These are phyloP conservation scores for Chaetoceros tenuissimus DNA, from an alignment of 108 stramenopile species.

Conservation along the genomic window DNA sequence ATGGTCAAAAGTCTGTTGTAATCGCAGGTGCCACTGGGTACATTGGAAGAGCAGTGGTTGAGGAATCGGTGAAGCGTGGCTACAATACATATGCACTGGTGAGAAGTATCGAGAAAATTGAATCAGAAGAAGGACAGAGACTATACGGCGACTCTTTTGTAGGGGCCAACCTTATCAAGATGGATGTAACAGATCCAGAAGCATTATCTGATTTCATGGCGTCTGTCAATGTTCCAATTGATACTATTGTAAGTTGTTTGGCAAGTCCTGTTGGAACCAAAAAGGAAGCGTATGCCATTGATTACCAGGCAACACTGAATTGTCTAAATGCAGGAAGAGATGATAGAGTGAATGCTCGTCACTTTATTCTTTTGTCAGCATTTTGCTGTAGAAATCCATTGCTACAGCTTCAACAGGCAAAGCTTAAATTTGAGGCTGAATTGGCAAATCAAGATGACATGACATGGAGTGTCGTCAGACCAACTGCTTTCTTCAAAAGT, in stretches of 20 bases:
- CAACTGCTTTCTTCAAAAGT: conserved; percentile 85
- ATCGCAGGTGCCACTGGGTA: conserved; percentile 52
- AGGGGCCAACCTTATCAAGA: conserved; percentile 30
- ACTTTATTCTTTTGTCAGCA: conserved; percentile 70
- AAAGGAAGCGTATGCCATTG: conserved; percentile 54
- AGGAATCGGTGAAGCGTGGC: conserved; percentile 36
- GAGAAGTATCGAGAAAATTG: conserved; percentile 9
- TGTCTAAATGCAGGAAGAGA: conserved; percentile 46
- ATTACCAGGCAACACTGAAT: conserved; percentile 74
- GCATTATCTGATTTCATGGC: conserved; percentile 15
- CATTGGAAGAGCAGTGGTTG: conserved; percentile 46
- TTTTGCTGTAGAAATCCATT: conserved; percentile 75
- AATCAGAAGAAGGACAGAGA: conserved; percentile 18
- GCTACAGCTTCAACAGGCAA: conserved; percentile 79
- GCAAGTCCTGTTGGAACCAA: conserved; percentile 70
- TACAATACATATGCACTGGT: conserved; percentile 45
- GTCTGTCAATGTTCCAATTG: conserved; percentile 3
- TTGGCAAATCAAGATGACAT: conserved; percentile 27
- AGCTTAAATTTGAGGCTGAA: conserved; percentile 55
- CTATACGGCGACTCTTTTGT: conserved; percentile 33
- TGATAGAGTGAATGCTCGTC: conserved; percentile 26
- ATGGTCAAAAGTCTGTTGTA: conserved; percentile 26
- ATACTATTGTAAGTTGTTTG: conserved; percentile 54
- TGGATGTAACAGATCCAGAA: conserved; percentile 32
- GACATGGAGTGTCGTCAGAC: conserved; percentile 59